Evolutionary conservation across 73 alveolate genomes (phyloP).

Genomic region (Paramecium biaurelia): DNA sequence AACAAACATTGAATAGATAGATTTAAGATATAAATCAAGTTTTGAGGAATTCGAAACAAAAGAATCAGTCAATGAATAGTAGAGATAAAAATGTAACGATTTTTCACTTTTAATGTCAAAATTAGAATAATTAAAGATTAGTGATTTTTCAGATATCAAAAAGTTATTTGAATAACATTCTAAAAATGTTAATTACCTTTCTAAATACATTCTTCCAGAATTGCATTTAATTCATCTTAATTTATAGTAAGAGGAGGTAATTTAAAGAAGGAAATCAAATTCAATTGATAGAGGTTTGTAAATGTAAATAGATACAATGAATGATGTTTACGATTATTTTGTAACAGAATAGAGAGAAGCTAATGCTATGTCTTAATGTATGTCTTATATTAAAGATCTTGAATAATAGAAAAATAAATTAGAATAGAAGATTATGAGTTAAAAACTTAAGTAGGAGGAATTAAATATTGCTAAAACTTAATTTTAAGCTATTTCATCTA

Average conservation of each 20-base stretch:
- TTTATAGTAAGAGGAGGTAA: not conserved
- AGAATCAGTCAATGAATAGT: conserved; percentile 2
- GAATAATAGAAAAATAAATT: conserved; percentile 26
- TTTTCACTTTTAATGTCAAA: not conserved
- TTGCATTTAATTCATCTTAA: not conserved
- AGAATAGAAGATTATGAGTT: not conserved
- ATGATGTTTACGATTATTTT: conserved; percentile 39
- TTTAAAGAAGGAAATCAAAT: conserved; percentile 30
- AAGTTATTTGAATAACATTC: not conserved
- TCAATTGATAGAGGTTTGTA: conserved; percentile 18
- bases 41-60: conserved; percentile 13
- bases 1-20: not conserved
- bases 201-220: conserved; percentile 24
- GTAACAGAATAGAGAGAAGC: conserved; percentile 38
- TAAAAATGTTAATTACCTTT: conserved; percentile 15
- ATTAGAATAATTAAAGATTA: not conserved
- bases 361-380: not conserved
- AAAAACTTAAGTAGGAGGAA: conserved; percentile 10
- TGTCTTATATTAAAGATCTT: conserved; percentile 4
- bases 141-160: conserved; percentile 7
- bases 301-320: conserved; percentile 20
- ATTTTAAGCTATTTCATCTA: not conserved
- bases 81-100: not conserved
- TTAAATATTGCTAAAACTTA: not conserved
- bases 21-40: not conserved